Conservation (phyloP, 805 yeast genomes). For the Nematodospora valgi region DNA sequence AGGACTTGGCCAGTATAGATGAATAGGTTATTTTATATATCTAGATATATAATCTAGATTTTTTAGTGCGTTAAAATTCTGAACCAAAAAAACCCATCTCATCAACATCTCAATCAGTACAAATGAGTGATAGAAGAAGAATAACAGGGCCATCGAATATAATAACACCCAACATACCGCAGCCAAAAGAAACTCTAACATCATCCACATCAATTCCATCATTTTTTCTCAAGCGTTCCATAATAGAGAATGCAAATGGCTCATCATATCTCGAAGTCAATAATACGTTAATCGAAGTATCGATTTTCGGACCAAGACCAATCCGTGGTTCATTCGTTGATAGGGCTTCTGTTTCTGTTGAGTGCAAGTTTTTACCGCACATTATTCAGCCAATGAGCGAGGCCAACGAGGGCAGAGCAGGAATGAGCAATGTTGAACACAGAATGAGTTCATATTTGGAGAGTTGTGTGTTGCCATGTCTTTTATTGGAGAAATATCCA, state of each 20-base stretch:
- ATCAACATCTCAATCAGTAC: not conserved
- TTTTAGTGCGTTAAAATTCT: not conserved
- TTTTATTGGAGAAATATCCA: conserved; percentile 73
- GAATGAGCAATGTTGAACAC: conserved; percentile 40
- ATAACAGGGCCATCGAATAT: conserved; percentile 79
- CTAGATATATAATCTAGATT: too few species aligned
- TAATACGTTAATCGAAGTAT: conserved; percentile 57
- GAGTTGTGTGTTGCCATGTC: conserved; percentile 49
- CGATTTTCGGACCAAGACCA: conserved; percentile 90
- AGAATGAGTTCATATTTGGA: conserved; percentile 50
- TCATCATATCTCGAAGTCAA: conserved; percentile 76
- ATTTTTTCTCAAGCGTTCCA: conserved; percentile 60
- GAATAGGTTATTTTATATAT: too few species aligned
- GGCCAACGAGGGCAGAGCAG: conserved; percentile 25
- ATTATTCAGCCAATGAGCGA: conserved; percentile 37
- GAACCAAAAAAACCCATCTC: not conserved
- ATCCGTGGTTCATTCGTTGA: conserved; percentile 68
- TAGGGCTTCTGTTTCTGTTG: conserved; percentile 63
- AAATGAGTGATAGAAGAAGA: conserved; percentile 72
- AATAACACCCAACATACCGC: conserved; percentile 25
- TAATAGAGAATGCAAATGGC: conserved; percentile 72
- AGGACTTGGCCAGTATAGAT: too few species aligned
- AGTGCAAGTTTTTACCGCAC: conserved; percentile 51
- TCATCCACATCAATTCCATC: conserved; percentile 2
- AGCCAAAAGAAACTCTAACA: conserved; percentile 2